phyloP scores from a whole-genome alignment of 179 eudicot species.

The Heliamphora pulchella region DNA sequence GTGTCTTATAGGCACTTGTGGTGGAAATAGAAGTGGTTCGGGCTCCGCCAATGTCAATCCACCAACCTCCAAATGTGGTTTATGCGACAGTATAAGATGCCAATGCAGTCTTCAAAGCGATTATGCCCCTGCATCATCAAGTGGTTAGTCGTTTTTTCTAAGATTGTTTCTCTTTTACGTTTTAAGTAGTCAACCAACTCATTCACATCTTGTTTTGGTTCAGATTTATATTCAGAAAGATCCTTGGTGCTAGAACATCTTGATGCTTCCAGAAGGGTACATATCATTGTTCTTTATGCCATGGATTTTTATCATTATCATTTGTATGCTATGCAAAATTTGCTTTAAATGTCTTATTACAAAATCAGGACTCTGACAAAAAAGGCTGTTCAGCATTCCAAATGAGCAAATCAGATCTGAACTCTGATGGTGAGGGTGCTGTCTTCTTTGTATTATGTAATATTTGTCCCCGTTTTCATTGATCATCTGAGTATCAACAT shows the following conservation, averaged over 20 bases:
- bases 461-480: background rate
- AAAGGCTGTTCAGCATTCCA: slow-evolving; percentile 20
- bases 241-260: slow-evolving; percentile 15
- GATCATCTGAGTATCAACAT: slow-evolving; percentile 8
- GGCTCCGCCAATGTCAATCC: slow-evolving; percentile 11
- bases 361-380: slow-evolving; percentile 22
- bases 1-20: slow-evolving; percentile 28
- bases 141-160: slow-evolving; percentile 25
- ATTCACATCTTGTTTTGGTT: slow-evolving; percentile 15
- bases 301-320: background rate
- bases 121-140: slow-evolving; percentile 18
- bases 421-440: slow-evolving; percentile 38
- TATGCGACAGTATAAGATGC: slow-evolving; percentile 28
- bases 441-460: slow-evolving; percentile 6
- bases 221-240: slow-evolving; percentile 32
- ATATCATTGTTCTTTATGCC: background rate
- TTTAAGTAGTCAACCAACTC: background rate
- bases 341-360: background rate
- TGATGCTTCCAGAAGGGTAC: slow-evolving; percentile 27
- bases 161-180: background rate
- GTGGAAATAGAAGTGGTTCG: slow-evolving; percentile 20
- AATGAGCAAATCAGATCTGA: slow-evolving; percentile 30
- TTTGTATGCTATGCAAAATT: background rate
- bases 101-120: slow-evolving; percentile 23
- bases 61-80: slow-evolving; percentile 18